Evolutionary conservation across 331 rosid genomes (phyloP).

Genomic region (Malus hybrid): DNA sequence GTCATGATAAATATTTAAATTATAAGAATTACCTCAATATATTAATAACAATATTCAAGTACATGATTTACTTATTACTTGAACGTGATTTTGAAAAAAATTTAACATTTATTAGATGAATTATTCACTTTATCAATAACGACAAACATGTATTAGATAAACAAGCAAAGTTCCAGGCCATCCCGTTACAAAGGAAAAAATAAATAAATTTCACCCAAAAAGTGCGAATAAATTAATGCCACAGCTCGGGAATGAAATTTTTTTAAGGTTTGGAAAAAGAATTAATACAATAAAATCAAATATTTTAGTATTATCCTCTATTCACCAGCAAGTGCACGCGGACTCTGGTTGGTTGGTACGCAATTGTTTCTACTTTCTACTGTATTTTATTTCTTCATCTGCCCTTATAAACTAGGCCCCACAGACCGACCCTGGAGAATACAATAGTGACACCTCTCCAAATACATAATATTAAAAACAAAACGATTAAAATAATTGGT

Average conservation of each 20-base stretch:
- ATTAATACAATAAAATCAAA: not conserved
- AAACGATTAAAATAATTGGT: not conserved
- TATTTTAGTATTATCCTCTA: not conserved
- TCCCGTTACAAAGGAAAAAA: not conserved
- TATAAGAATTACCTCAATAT: too few species aligned
- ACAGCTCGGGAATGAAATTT: not conserved
- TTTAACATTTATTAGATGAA: too few species aligned
- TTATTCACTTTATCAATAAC: too few species aligned
- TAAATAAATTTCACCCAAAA: conserved; percentile 4
- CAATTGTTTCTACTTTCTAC: conserved; percentile 8
- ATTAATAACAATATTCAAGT: too few species aligned
- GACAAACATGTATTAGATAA: not conserved
- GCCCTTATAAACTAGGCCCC: conserved; percentile 28
- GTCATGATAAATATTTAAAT: too few species aligned
- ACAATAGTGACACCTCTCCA: conserved; percentile 63
- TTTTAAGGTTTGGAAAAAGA: conserved; percentile 22
- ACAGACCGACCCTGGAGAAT: conserved; percentile 53
- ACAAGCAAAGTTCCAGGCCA: not conserved
- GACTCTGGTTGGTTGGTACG: conserved; percentile 63
- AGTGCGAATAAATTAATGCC: conserved; percentile 30
- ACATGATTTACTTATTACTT: too few species aligned
- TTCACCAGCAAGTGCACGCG: conserved; percentile 52
- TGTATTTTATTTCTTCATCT: not conserved
- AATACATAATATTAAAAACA: conserved; percentile 13
- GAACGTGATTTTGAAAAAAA: too few species aligned